These are phyloP conservation scores for Plasmodium inui DNA, from an alignment of 169 alveolate species.

Conservation along the genomic window DNA sequence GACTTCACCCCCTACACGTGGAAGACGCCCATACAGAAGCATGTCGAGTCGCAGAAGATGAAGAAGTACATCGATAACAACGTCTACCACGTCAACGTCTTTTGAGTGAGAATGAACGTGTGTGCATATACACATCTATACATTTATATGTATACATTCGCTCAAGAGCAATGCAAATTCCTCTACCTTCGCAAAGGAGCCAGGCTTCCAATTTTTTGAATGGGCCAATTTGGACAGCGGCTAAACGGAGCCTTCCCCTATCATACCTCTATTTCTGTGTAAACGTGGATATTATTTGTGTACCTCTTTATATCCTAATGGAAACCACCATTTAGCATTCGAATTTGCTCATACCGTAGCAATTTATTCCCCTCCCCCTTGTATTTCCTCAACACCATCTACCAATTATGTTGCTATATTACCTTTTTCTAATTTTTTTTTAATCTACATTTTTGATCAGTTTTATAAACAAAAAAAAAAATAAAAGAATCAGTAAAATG, in stretches of 20 bases:
- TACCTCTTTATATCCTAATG: not conserved
- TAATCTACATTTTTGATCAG: slow-evolving; percentile 16
- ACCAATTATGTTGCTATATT: not conserved
- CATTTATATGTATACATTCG: not conserved
- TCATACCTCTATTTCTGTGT: not conserved
- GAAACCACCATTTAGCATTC: not conserved
- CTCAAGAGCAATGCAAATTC: not conserved
- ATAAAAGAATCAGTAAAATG: not conserved
- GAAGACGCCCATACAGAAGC: slow-evolving; percentile 77
- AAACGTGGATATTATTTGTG: not conserved
- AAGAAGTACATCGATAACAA: slow-evolving; percentile 73
- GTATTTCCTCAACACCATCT: not conserved
- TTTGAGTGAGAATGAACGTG: not conserved
- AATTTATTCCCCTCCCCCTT: not conserved
- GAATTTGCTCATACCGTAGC: not conserved
- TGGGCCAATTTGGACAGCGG: not conserved
- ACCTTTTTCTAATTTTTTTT: slow-evolving; percentile 6
- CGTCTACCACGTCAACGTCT: slow-evolving; percentile 37
- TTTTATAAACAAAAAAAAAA: slow-evolving; percentile 39
- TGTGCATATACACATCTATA: not conserved
- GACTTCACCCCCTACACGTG: slow-evolving; percentile 79
- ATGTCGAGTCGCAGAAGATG: slow-evolving; percentile 76
- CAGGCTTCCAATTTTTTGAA: not conserved
- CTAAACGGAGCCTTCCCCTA: not conserved
- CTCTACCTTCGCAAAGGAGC: not conserved